Percentiles rank a stretch among this genome's conserved stretches.
Evolutionary conservation across 2,329 filamentous ascomycete species (phyloP).

Genomic region (Colletotrichum viniferum): DNA sequence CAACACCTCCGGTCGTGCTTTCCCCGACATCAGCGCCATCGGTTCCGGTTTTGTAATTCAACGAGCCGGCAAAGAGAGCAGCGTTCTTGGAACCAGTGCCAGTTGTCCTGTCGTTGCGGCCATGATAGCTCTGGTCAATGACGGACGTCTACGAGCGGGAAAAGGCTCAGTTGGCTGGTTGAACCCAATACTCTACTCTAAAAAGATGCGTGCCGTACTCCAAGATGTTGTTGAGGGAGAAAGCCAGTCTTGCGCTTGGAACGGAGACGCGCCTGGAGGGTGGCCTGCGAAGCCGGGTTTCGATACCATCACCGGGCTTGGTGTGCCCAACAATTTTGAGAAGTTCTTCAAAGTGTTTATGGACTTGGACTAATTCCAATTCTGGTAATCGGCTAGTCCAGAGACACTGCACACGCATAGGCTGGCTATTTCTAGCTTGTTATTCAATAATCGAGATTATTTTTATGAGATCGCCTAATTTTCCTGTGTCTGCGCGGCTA

Average conservation of each 20-base stretch:
- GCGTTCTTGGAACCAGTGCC: conserved; percentile 51
- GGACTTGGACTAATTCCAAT: not conserved
- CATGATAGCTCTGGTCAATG: conserved; percentile 60
- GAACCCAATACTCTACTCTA: conserved; percentile 52
- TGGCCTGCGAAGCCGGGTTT: conserved; percentile 51
- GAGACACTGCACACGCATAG: not conserved
- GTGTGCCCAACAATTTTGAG: conserved; percentile 47
- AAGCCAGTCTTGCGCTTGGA: conserved; percentile 44
- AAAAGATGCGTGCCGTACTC: conserved; percentile 38
- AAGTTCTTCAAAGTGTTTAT: conserved; percentile 29
- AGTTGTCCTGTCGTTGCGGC: conserved; percentile 59
- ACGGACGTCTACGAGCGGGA: conserved; percentile 51
- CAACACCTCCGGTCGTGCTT: conserved; percentile 49
- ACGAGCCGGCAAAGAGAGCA: conserved; percentile 28
- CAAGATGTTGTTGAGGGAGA: conserved; percentile 46
- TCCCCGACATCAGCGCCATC: conserved; percentile 59
- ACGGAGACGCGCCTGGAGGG: conserved; percentile 36
- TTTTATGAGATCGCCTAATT: not conserved
- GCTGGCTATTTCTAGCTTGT: not conserved
- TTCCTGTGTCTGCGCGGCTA: too few species aligned
- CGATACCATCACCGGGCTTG: conserved; percentile 55
- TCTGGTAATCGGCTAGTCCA: not conserved
- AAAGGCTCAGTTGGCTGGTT: conserved; percentile 58
- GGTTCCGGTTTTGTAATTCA: conserved; percentile 58
- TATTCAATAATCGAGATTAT: not conserved